Conservation (phyloP, 2,329 filamentous ascomycete species). For the Cercospora sp. region DNA sequence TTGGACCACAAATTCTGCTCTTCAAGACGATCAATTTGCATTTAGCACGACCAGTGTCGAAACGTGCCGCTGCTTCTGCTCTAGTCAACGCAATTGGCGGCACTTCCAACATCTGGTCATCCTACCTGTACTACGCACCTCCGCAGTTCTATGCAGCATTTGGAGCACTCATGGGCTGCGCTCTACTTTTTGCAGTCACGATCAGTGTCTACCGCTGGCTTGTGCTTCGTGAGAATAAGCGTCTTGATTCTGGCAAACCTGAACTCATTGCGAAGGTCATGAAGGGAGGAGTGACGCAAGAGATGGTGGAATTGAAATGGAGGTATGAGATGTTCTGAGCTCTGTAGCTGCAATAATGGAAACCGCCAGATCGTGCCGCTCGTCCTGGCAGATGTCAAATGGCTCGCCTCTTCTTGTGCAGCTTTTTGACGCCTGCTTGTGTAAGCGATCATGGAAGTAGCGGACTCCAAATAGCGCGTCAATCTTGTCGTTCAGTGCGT, state of each 20-base stretch:
- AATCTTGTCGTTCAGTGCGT: too few relatives aligned
- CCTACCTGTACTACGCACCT: conserved; percentile 40
- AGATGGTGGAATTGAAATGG: conserved; percentile 48
- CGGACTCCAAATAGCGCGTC: too few relatives aligned
- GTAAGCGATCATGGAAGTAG: too few relatives aligned
- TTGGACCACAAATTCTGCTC: not conserved
- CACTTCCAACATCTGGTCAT: conserved; percentile 38
- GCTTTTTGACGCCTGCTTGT: too few relatives aligned
- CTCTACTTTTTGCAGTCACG: not conserved
- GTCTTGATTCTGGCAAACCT: not conserved
- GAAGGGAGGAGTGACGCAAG: conserved; percentile 46
- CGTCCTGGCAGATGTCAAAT: not conserved
- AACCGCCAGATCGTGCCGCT: not conserved
- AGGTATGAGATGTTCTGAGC: conserved; percentile 46
- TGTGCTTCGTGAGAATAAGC: not conserved
- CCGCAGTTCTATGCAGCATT: conserved; percentile 48
- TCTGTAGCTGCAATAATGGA: too few relatives aligned
- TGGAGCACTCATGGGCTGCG: conserved; percentile 31
- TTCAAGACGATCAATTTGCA: conserved; percentile 2
- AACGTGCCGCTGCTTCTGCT: not conserved
- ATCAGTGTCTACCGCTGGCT: not conserved
- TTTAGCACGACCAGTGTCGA: not conserved
- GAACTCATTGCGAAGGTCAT: conserved; percentile 43
- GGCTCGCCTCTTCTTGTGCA: too few relatives aligned
- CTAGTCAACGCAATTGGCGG: conserved; percentile 33